Evolutionary conservation across 495 filamentous ascomycete species (phyloP), one percentile per base, ranked within the genome.

Genomic region (Aspergillus leporis): DNA sequence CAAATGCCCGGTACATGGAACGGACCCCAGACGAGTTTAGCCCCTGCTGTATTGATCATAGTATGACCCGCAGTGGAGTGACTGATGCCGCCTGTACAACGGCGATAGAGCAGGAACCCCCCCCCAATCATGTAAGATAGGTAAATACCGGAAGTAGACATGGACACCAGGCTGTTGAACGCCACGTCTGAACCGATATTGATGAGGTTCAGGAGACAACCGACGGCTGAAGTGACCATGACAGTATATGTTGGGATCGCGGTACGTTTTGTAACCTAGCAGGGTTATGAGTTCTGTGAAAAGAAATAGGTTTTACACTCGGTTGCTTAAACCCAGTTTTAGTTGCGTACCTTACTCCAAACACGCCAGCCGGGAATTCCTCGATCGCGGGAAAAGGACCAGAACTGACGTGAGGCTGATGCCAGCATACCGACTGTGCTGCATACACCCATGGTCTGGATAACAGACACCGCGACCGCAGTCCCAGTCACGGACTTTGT

Each of bases 351-450:
- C 66, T 74, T 73, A 45, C 68, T 74, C 52, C 81, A 71, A 0
- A 73, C 31, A 9, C 61, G 59, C 59, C 73, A 78, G 14, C 77
- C 74, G 0, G 82, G 82, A 14, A 84, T 59, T 6, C 79, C 82
- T 12, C 75, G 71, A 55, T 85, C 83, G 6, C 83, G 71, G 0
- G 81, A 73, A 56, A 85, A 84, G 0, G 81, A 76, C 81, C 81
- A 86, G 22, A 80, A 68, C 62, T 82, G 73, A 2, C 83, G 75
- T 13, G 82, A 83, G 1, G 78, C 64, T 0, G 81, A 75, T n/a
- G 82, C 81, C 32, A 80, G 60, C 59, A 75, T 70, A 10, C 78
- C 73, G 12, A 83, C 75, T 1, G 70, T 71, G 0, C 70, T 74
- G 10, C 70, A 75, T 19, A n/a, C n/a, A n/a, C n/a, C n/a, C n/a